phyloP scores from a whole-genome alignment of 768 basidiomycete species.

The Pilatotrama ljubarskyi region DNA sequence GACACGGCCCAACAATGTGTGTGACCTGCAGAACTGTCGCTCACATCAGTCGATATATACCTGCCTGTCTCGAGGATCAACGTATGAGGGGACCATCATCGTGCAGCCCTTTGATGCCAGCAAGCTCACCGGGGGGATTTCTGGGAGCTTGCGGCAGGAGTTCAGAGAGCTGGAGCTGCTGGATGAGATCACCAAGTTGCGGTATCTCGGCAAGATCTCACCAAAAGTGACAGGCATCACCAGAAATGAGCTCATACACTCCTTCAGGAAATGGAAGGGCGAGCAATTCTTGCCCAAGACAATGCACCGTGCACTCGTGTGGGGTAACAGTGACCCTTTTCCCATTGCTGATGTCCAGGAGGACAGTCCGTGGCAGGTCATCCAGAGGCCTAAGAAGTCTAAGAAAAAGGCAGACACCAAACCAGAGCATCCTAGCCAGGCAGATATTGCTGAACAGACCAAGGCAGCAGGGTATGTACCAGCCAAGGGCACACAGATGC shows the following conservation, averaged over 20 bases:
- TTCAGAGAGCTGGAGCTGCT: slow-evolving; percentile 37
- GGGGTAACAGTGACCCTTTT: neutral
- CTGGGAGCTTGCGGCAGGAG: slow-evolving; percentile 20
- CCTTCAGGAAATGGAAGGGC: slow-evolving; percentile 3
- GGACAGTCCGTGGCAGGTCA: neutral
- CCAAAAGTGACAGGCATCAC: slow-evolving; percentile 16
- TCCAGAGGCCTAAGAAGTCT: neutral
- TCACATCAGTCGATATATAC: slow-evolving; percentile 26
- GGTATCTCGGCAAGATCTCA: slow-evolving; percentile 25
- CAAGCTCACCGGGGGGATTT: slow-evolving; percentile 13
- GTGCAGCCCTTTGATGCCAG: slow-evolving; percentile 17
- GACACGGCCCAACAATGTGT: slow-evolving; percentile 15
- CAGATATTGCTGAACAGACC: too few species aligned
- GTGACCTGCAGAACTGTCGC: slow-evolving; percentile 11
- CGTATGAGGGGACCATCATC: slow-evolving; percentile 22
- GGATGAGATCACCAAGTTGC: slow-evolving; percentile 34
- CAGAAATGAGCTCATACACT: slow-evolving; percentile 26
- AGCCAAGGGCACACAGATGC: too few species aligned
- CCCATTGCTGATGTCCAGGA: neutral
- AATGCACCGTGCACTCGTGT: too few species aligned
- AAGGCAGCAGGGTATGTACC: too few species aligned
- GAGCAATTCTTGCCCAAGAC: neutral
- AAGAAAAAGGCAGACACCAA: neutral
- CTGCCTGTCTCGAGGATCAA: slow-evolving; percentile 21
- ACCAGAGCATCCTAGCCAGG: too few species aligned